phyloP scores from a whole-genome alignment of 768 basidiomycete genomes.

The Trametes coccinea region DNA sequence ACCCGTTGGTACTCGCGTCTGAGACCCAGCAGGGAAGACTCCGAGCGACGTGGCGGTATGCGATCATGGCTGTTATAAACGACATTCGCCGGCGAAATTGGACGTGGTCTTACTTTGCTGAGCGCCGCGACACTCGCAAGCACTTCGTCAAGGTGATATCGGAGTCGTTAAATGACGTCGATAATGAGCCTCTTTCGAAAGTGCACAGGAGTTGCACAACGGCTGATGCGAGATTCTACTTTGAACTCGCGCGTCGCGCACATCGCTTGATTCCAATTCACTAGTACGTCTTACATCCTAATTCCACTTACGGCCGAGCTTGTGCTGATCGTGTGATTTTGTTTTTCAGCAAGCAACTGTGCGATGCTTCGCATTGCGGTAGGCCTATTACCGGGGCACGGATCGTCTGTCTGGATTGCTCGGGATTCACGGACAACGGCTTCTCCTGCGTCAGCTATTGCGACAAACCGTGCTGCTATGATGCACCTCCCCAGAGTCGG shows the following conservation, averaged over 20 bases:
- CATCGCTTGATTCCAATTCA: neutral
- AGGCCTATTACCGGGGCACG: neutral
- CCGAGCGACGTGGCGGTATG: constrained; percentile 18
- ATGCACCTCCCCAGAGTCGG: too few relatives aligned
- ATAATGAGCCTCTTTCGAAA: neutral
- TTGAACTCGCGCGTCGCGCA: neutral
- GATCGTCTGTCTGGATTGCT: neutral
- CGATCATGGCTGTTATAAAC: constrained; percentile 9
- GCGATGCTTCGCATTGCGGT: neutral
- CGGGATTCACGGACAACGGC: neutral
- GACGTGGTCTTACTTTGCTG: constrained; percentile 24
- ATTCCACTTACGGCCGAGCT: too few relatives aligned
- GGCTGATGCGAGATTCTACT: neutral
- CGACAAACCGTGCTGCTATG: too few relatives aligned
- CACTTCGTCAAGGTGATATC: neutral
- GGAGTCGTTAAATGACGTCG: neutral
- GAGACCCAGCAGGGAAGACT: neutral
- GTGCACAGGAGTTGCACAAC: neutral
- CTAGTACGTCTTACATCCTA: neutral
- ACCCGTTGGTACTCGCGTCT: neutral
- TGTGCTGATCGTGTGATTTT: neutral
- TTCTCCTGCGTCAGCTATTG: neutral
- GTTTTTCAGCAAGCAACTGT: too few relatives aligned
- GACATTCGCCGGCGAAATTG: constrained; percentile 19
- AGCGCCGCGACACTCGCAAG: constrained; percentile 13